These are phyloP conservation scores for Reticulomyxa filosa DNA, from an alignment of 78 protist species.

Conservation along the genomic window DNA sequence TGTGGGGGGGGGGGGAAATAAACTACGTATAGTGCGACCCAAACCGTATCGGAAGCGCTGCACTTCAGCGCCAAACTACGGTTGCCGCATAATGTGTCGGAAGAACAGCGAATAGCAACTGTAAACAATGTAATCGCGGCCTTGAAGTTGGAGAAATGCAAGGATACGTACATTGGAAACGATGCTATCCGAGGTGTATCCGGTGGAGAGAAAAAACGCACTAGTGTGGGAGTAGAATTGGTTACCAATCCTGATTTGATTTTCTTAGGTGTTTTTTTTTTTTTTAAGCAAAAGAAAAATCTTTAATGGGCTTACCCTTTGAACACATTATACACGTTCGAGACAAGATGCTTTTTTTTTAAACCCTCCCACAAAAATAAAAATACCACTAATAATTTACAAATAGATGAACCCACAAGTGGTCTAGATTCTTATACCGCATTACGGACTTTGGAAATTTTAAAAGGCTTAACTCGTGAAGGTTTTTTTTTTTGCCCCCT, in stretches of 20 bases:
- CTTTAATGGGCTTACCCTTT: too few relatives aligned
- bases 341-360: too few relatives aligned
- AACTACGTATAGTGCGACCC: too few relatives aligned
- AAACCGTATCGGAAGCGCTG: too few relatives aligned
- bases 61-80: too few relatives aligned
- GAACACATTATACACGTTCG: too few relatives aligned
- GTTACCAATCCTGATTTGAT: background rate
- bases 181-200: background rate
- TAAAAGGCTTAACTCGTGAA: background rate
- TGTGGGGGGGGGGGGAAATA: too few relatives aligned
- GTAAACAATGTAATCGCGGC: background rate
- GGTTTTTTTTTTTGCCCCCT: background rate
- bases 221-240: background rate
- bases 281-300: too few relatives aligned
- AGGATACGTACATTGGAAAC: background rate
- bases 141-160: background rate
- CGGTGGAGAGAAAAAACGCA: conserved; percentile 6
- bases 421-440: conserved; percentile 33
- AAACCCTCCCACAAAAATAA: too few relatives aligned
- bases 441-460: background rate
- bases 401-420: conserved; percentile 18
- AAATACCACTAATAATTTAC: too few relatives aligned
- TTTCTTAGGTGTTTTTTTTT: too few relatives aligned
- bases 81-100: too few relatives aligned
- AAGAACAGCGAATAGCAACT: background rate